Conservation (phyloP, 495 filamentous ascomycete genomes). For the Xylaria flabelliformis region DNA sequence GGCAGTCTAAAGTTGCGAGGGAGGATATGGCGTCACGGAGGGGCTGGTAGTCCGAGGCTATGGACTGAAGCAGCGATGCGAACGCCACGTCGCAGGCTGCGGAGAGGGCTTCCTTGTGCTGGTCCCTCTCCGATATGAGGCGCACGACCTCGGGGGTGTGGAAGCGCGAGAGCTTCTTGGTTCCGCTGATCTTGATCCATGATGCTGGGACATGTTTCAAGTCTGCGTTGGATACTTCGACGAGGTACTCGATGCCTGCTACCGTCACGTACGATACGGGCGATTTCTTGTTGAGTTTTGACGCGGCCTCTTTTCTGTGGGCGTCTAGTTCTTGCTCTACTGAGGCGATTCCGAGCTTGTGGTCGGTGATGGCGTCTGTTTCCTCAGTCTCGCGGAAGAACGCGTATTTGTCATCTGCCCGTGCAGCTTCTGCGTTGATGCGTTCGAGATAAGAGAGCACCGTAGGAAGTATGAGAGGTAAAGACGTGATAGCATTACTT, state of each 20-base stretch:
- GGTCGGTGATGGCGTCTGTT: conserved; percentile 80
- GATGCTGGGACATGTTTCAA: conserved; percentile 88
- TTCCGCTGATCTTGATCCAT: conserved; percentile 93
- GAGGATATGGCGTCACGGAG: conserved; percentile 87
- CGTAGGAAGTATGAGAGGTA: conserved; percentile 76
- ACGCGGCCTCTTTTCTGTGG: conserved; percentile 73
- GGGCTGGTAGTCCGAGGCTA: conserved; percentile 82
- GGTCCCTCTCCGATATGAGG: conserved; percentile 86
- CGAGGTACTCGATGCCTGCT: conserved; percentile 89
- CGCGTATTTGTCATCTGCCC: conserved; percentile 85
- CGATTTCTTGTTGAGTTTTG: conserved; percentile 70
- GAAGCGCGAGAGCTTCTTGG: conserved; percentile 90
- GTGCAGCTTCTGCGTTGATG: conserved; percentile 85
- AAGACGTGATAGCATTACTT: conserved; percentile 71
- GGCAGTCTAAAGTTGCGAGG: conserved; percentile 87
- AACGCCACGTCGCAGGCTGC: conserved; percentile 94
- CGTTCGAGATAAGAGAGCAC: conserved; percentile 77
- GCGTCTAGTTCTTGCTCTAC: conserved; percentile 86
- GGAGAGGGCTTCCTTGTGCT: conserved; percentile 90
- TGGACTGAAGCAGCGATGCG: conserved; percentile 66
- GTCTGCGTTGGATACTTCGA: conserved; percentile 83
- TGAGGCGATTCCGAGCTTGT: conserved; percentile 89
- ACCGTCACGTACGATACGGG: conserved; percentile 79
- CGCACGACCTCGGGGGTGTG: conserved; percentile 89
- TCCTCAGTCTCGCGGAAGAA: conserved; percentile 92